Base-by-base conservation (phyloP, 805 yeast species). In the Yarrowia sp. region DNA sequence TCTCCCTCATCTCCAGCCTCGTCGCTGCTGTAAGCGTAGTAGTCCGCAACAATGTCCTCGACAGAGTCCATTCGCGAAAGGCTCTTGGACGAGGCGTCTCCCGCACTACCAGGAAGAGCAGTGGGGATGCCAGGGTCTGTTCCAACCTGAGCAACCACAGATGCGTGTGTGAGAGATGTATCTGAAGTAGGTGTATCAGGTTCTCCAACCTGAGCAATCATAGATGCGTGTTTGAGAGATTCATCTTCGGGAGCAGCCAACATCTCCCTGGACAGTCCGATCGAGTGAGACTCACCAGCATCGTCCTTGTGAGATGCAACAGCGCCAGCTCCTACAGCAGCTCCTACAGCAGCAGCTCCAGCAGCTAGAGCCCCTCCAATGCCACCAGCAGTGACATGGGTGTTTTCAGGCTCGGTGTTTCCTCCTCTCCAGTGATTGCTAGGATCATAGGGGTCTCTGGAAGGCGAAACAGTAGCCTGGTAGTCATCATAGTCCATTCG, bases 1-100 rank as follows among this genome's bases (percentile, higher is more conserved):
- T 16, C 32, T 10, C 30, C 65, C 14, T 30, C 64, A 5, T 21
- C 36, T 1, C 22, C 44, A n/a, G 30, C 66, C 33, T 56, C 58
- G 5, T 65, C 67, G 8, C 62, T 44, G 43, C 63, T 58, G 32
- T 67, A 66, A 10, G 64, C 67, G 30, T 68, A 65, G 30, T 65
- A 67, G 38, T 67, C 65, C 3, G 67, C 68, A 22, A 66, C 68
- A 30, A 67, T 68, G 51, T 67, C 70, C 17, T 66, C 68, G 21
- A 66, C 65, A 22, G 67, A 63, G 33, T 48, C 66, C 41, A 51
- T 16, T 6, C 36, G 24, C 4, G 51, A 35, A 7, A 28, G 49
- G 9, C 51, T 5, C 46, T 41, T 41, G 46, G 46, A 22, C 14
- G 51, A n/a, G 24, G 40, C 11, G 12, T 30, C 16, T 1, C 54